Conservation (phyloP, 1,139 yeast species). For the Pneumocystis oryctolagi region DNA sequence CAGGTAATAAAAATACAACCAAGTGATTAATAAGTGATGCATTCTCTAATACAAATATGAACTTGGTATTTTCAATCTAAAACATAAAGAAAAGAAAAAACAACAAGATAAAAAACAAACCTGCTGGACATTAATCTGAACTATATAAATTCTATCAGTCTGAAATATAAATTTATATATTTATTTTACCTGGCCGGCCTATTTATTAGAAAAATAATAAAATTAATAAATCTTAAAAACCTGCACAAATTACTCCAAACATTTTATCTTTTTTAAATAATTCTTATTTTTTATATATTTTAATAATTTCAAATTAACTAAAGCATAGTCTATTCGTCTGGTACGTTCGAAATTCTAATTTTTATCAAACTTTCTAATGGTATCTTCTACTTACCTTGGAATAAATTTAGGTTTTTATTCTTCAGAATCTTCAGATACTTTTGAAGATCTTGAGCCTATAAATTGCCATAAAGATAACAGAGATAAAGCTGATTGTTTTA, state of each 20-base stretch:
- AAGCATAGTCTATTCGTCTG: neutral
- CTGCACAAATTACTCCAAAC: slow-evolving; percentile 36
- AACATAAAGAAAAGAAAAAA: neutral
- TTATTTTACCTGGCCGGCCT: neutral
- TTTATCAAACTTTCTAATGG: neutral
- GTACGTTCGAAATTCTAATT: neutral
- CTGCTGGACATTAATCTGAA: slow-evolving; percentile 33
- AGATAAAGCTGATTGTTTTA: neutral
- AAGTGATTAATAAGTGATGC: slow-evolving; percentile 56
- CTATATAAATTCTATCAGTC: slow-evolving; percentile 11
- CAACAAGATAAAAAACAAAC: slow-evolving; percentile 1
- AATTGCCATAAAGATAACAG: neutral
- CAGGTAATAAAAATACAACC: slow-evolving; percentile 64
- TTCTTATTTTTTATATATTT: neutral
- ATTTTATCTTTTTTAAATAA: slow-evolving; percentile 15
- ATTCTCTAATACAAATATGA: slow-evolving; percentile 44
- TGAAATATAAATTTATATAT: neutral
- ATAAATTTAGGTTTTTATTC: neutral
- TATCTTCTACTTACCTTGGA: neutral
- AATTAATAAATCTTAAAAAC: slow-evolving; percentile 24
- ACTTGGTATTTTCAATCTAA: slow-evolving; percentile 43
- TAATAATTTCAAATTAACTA: neutral
- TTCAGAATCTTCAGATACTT: neutral
- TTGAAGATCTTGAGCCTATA: neutral
- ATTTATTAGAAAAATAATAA: slow-evolving; percentile 2